These are phyloP conservation scores for Pseudogymnoascus sp. DNA, from an alignment of 2,329 filamentous ascomycete species.

Conservation along the genomic window DNA sequence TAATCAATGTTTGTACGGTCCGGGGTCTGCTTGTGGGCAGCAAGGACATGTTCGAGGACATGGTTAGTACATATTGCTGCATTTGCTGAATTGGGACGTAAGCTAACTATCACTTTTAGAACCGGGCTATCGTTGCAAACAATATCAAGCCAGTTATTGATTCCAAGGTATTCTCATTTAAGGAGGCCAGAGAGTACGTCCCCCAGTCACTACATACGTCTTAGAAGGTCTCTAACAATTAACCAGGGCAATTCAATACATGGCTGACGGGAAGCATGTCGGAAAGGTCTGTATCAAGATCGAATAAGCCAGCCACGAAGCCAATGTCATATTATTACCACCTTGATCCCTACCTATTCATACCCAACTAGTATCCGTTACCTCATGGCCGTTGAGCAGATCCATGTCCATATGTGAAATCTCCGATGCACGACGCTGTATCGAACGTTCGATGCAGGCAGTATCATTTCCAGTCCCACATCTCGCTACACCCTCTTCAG, in stretches of 20 bases:
- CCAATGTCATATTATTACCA: not conserved
- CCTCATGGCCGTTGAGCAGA: not conserved
- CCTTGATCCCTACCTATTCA: not conserved
- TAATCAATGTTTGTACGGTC: conserved; percentile 33
- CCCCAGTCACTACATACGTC: conserved; percentile 1
- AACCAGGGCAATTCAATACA: conserved; percentile 39
- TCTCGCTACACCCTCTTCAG: not conserved
- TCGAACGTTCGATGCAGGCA: conserved; percentile 5
- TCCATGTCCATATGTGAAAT: not conserved
- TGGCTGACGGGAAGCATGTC: conserved; percentile 44
- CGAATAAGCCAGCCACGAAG: conserved; percentile 13
- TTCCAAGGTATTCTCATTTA: conserved; percentile 36
- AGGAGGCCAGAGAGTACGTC: conserved; percentile 35
- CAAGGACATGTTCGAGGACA: conserved; percentile 42
- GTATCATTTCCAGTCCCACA: not conserved
- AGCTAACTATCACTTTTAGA: conserved; percentile 20
- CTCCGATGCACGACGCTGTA: not conserved
- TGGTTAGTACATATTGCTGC: conserved; percentile 24
- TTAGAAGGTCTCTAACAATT: not conserved
- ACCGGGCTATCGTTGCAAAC: conserved; percentile 40
- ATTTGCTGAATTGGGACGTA: not conserved
- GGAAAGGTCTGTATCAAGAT: conserved; percentile 39
- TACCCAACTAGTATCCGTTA: not conserved
- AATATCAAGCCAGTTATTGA: conserved; percentile 41
- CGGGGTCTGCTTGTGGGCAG: conserved; percentile 41